Base-by-base conservation (phyloP, 2,329 filamentous ascomycete genomes). In the Ceratocystis diversiconidia region DNA sequence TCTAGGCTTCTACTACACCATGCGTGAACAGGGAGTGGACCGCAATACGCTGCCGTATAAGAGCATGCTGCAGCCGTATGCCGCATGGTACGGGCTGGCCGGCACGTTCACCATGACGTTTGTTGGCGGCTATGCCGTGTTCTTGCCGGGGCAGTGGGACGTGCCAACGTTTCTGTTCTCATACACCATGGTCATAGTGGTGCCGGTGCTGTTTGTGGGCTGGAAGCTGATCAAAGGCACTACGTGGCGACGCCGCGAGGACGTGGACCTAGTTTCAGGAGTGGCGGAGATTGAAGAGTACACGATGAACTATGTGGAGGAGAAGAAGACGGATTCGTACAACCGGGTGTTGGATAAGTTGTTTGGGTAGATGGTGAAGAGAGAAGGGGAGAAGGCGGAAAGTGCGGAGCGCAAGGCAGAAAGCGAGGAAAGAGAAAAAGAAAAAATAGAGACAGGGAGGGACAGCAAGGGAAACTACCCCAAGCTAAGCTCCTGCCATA, bases 91-190 rank as follows among this genome's bases (percentile, higher is more conserved):
- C 61, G 85, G 83, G 0, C 75, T 90, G 5, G 72, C 77, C 0
- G 83, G 81, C 30, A 88, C 85, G 1, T 81, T 82, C 61, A 73
- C 88, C 69, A 91, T 92, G 85, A 82, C 85, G 0, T 84, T 92
- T 70, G 84, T 91, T 1, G 84, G 86, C 7, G 89, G 89, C 0
- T 92, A 91, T 69, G 81, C 85, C 0, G 87, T 92, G 0, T 94
- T 92, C 70, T 73, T 92, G 59, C 85, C 86, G 0, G 22, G 75
- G 0, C 71, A 75, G 0, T 92, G 87, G 89, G 79, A 83, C 67
- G 72, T 87, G 0, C 80, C 85, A 5, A 84, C 82, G 5, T 94
- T 92, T 72, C 74, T 92, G 32, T 90, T 90, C 73, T 87, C 85
- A 74, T 92, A 92, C 73, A 84, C 85, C 61, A 90, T 89, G 80